Percentiles rank a stretch among this genome's conserved stretches.
Conservation (phyloP, 2,329 filamentous ascomycete species). For the Ascochyta clinopodiicola region DNA sequence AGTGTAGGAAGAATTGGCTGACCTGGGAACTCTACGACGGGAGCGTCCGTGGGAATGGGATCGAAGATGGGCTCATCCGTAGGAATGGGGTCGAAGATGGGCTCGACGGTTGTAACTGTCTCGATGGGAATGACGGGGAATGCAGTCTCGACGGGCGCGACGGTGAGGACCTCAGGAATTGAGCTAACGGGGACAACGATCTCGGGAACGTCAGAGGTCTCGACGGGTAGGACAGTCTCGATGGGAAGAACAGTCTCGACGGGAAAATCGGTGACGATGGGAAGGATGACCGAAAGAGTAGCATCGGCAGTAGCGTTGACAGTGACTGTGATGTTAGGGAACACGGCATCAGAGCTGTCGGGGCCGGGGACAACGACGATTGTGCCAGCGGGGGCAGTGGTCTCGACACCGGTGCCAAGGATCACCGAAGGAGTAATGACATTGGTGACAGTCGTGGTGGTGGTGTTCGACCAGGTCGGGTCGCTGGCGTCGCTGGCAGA, state of each 20-base stretch:
- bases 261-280: background rate
- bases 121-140: background rate
- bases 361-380: slow-evolving; percentile 7
- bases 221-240: background rate
- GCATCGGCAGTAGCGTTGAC: slow-evolving; percentile 9
- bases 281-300: slow-evolving; percentile 2
- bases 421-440: slow-evolving; percentile 2
- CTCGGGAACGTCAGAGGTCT: slow-evolving; percentile 1
- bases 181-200: background rate
- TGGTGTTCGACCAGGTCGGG: slow-evolving; percentile 4
- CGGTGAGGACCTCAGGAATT: background rate
- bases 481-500: background rate
- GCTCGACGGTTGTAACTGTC: slow-evolving; percentile 3
- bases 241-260: background rate
- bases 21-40: slow-evolving; percentile 4
- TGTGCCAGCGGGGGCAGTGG: slow-evolving; percentile 6
- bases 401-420: slow-evolving; percentile 2
- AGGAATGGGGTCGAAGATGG: background rate
- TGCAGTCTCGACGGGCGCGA: background rate
- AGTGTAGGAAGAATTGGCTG: background rate
- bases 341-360: background rate
- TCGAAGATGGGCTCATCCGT: background rate
- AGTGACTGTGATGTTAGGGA: slow-evolving; percentile 13
- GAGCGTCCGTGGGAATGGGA: background rate
- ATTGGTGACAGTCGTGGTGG: slow-evolving; percentile 7